Base-by-base conservation (phyloP, 1,139 yeast genomes). In the Diutina siamensis region DNA sequence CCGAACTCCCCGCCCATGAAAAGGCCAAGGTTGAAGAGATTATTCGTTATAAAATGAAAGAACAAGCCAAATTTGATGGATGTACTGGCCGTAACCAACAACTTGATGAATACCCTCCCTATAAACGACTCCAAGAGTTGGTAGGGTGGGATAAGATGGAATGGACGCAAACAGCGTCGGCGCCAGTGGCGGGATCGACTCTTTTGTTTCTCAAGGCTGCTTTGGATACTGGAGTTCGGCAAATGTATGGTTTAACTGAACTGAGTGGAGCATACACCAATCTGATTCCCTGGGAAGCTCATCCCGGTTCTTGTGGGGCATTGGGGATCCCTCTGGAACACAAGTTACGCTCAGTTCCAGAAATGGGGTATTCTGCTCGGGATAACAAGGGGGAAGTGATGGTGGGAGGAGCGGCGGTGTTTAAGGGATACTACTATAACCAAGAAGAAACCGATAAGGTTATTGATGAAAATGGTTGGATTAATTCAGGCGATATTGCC, bases 401-500 rank as follows among this genome's bases (percentile, higher is more conserved):
- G 47, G 53, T 69, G 27, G 60, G 73, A 48, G 71, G 73, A 7
- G 62, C 65, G 20, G 73, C 68, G 51, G 64, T 66, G 40, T 68
- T 67, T 49, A 46, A 48, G 17, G 62, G 61, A 34, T 69, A 69
- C 48, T 69, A 55, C 53, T 67, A 66, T 51, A 62, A 67, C 50
- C 63, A 63, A 1, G 70, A 64, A 50, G 72, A 67, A 52, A 67
- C 73, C 8, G 57, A 52, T 2, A 65, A 67, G 50, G 52, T 55
- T 1, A 41, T 55, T 13, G 22, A 54, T 35, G 46, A 49, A 4
- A 53, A 53, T 4, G 64, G 73, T 17, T 69, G 73, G 72, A 63
- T 65, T 50, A 53, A 55, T 40, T 64, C 72, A 25, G 74, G 74
- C 17, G 74, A 69, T 53, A 60, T 69, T 44, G 72, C 68, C 10